A percentile compares a stretch with the other conserved stretches of the same genome.
Evolutionary conservation across 2,329 filamentous ascomycete species (phyloP).

Genomic region (Tolypocladium paradoxum): DNA sequence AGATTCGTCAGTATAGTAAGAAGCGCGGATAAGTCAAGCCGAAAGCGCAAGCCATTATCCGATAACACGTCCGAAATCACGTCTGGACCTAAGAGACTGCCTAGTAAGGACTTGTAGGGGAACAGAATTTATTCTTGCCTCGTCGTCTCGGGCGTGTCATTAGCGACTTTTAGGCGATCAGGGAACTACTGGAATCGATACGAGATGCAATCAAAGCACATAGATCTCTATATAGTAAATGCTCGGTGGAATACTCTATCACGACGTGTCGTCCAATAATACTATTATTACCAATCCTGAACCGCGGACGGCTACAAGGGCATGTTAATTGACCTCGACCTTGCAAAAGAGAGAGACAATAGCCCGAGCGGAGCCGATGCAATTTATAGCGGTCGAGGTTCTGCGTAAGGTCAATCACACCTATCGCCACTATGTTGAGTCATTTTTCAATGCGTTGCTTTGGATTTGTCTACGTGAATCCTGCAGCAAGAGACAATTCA

Average conservation of each 20-base stretch:
- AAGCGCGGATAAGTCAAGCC: neutral
- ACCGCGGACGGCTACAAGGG: slow-evolving; percentile 13
- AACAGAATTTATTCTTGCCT: slow-evolving; percentile 7
- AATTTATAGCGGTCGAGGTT: slow-evolving; percentile 24
- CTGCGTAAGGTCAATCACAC: slow-evolving; percentile 17
- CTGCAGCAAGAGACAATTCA: slow-evolving; percentile 2
- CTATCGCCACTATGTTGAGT: slow-evolving; percentile 7
- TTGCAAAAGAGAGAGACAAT: slow-evolving; percentile 7
- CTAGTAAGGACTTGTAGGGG: slow-evolving; percentile 4
- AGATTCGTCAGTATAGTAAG: neutral
- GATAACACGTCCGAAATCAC: slow-evolving; percentile 1
- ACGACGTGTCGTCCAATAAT: slow-evolving; percentile 2
- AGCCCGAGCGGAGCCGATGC: slow-evolving; percentile 13
- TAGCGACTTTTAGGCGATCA: slow-evolving; percentile 12
- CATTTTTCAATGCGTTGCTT: slow-evolving; percentile 6
- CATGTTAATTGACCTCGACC: slow-evolving; percentile 11
- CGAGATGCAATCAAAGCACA: slow-evolving; percentile 26
- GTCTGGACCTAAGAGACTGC: slow-evolving; percentile 5
- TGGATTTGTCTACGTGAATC: slow-evolving; percentile 8
- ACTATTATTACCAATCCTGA: slow-evolving; percentile 1
- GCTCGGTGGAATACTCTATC: slow-evolving; percentile 8
- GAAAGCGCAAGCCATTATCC: slow-evolving; percentile 4
- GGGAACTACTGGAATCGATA: slow-evolving; percentile 21
- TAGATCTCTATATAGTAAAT: slow-evolving; percentile 18
- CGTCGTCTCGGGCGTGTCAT: slow-evolving; percentile 7